Conservation (phyloP, 2,329 filamentous ascomycete genomes). For the Pyricularia pennisetigena region DNA sequence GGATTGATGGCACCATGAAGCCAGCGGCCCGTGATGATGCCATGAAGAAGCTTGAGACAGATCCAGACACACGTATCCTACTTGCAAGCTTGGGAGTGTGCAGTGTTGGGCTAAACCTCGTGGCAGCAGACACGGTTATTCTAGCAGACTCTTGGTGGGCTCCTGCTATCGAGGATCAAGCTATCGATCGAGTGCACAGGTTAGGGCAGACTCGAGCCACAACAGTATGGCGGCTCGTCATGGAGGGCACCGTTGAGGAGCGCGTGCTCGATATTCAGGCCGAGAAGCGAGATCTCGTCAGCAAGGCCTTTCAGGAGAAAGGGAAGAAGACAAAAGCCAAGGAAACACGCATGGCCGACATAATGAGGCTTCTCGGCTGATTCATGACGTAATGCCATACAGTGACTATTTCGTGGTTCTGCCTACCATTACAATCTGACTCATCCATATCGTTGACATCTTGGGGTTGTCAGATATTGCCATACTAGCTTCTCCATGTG, state of each 20-base stretch:
- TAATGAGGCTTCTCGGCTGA: constrained; percentile 34
- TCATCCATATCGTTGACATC: neutral
- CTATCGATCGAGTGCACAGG: constrained; percentile 78
- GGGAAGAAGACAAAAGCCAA: constrained; percentile 43
- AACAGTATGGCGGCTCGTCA: constrained; percentile 71
- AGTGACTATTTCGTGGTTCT: neutral
- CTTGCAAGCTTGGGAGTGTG: constrained; percentile 76
- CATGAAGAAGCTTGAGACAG: constrained; percentile 55
- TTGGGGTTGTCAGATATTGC: neutral
- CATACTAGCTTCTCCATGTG: neutral
- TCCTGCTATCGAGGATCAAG: constrained; percentile 64
- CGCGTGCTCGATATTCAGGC: constrained; percentile 68
- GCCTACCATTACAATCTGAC: neutral
- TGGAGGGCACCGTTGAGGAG: constrained; percentile 75
- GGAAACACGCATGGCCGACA: constrained; percentile 46
- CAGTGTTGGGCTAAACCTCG: constrained; percentile 77
- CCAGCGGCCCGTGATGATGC: constrained; percentile 61
- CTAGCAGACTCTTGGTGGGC: constrained; percentile 62
- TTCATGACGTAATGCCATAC: neutral
- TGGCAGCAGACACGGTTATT: constrained; percentile 77
- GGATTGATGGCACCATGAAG: constrained; percentile 75
- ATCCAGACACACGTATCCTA: constrained; percentile 62
- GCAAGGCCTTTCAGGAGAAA: constrained; percentile 71
- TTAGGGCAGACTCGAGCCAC: constrained; percentile 73
- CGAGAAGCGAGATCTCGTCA: constrained; percentile 69